Conservation (phyloP, 345 rosid species). For the Populus ilicifolia region DNA sequence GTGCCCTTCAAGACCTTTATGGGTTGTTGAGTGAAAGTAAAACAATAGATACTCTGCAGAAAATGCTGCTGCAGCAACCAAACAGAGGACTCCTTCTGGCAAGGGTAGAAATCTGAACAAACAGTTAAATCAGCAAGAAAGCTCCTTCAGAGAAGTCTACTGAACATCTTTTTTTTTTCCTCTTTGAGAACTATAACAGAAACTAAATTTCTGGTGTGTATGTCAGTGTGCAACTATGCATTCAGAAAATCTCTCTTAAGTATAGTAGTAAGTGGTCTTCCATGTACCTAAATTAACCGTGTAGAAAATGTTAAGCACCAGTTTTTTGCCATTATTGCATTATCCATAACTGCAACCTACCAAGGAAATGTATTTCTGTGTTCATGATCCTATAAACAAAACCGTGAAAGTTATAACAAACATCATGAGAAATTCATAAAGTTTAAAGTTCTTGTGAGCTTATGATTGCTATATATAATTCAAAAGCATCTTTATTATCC, state of each 20-base stretch:
- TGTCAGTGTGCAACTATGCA: background rate
- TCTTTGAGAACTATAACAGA: background rate
- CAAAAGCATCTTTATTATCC: background rate
- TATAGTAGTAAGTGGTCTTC: background rate
- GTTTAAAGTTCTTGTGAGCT: background rate
- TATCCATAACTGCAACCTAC: background rate
- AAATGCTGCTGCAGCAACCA: slow-evolving; percentile 77
- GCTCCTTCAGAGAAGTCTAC: background rate
- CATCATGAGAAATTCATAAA: background rate
- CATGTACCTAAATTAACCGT: background rate
- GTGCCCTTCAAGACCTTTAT: slow-evolving; percentile 93
- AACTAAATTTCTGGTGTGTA: background rate
- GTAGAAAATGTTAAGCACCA: background rate
- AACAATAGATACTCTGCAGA: slow-evolving; percentile 75
- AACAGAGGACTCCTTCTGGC: slow-evolving; percentile 72
- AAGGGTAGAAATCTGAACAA: slow-evolving; percentile 54
- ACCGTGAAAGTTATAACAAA: background rate
- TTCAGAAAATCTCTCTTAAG: background rate
- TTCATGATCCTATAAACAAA: background rate
- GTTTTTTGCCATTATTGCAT: background rate
- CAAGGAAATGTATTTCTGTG: background rate
- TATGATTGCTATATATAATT: background rate
- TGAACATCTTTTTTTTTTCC: background rate
- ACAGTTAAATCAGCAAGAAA: background rate
- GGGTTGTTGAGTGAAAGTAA: slow-evolving; percentile 92